Evolutionary conservation across 371 early-diverging fungal species (phyloP).

Genomic region (Apophysomyces sp.): DNA sequence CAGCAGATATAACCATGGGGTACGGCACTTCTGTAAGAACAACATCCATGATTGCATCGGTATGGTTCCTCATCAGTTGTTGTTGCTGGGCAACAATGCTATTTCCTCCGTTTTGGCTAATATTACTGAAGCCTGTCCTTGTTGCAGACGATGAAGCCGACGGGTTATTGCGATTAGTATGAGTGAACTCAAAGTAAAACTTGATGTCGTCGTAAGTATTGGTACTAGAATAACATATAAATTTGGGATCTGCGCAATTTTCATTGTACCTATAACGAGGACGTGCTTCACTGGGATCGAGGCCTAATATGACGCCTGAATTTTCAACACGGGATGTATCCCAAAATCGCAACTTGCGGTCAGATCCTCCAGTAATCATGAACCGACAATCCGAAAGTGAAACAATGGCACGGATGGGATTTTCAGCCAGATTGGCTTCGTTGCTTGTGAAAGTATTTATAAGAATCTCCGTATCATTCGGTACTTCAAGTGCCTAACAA

Average conservation of each 20-base stretch:
- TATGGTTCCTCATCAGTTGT: conserved; percentile 60
- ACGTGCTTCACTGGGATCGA: conserved; percentile 57
- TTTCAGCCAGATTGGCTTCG: conserved; percentile 52
- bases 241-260: background rate
- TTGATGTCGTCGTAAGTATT: conserved; percentile 54
- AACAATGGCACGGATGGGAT: conserved; percentile 56
- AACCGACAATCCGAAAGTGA: conserved; percentile 57
- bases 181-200: conserved; percentile 54
- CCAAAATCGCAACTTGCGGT: conserved; percentile 85
- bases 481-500: conserved; percentile 47
- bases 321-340: conserved; percentile 65
- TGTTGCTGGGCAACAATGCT: conserved; percentile 52
- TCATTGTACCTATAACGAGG: conserved; percentile 58
- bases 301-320: conserved; percentile 71
- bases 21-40: conserved; percentile 71
- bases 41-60: conserved; percentile 76
- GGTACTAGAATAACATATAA: conserved; percentile 38
- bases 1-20: conserved; percentile 77
- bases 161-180: conserved; percentile 21
- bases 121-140: conserved; percentile 13
- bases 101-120: conserved; percentile 1
- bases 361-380: conserved; percentile 81
- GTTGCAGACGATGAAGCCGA: conserved; percentile 12
- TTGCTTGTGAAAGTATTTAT: conserved; percentile 48
- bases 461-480: conserved; percentile 51